phyloP scores from a whole-genome alignment of 73 alveolate species.

The Paramecium sonneborni region DNA sequence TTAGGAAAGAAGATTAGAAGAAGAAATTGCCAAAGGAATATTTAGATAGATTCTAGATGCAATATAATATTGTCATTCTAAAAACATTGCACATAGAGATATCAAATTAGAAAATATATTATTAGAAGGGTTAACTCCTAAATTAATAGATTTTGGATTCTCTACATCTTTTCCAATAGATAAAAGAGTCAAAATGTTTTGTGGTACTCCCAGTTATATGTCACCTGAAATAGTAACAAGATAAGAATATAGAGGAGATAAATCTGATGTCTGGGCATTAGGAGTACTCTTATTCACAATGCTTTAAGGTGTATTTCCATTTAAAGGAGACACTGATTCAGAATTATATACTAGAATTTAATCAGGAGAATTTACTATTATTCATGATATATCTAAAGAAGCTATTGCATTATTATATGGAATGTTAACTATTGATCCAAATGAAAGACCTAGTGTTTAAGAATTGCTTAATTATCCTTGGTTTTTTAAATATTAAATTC shows the following conservation, averaged over 20 bases:
- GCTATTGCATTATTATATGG: conserved; percentile 59
- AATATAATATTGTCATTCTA: conserved; percentile 74
- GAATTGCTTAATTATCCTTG: conserved; percentile 51
- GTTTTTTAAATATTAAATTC: not conserved
- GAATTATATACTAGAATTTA: conserved; percentile 70
- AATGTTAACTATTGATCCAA: conserved; percentile 70
- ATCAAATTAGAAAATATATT: conserved; percentile 88
- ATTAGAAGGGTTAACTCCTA: conserved; percentile 66
- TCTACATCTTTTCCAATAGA: conserved; percentile 76
- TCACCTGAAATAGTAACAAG: conserved; percentile 83
- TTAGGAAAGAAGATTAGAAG: not conserved
- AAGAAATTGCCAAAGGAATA: not conserved
- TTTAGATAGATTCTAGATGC: conserved; percentile 82
- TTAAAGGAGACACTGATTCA: conserved; percentile 69
- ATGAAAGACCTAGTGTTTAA: conserved; percentile 54
- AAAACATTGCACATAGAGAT: conserved; percentile 87
- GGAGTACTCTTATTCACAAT: conserved; percentile 74
- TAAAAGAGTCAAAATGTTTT: conserved; percentile 70
- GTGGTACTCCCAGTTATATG: conserved; percentile 88
- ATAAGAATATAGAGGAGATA: conserved; percentile 70
- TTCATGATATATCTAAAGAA: conserved; percentile 62
- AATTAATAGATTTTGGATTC: conserved; percentile 82
- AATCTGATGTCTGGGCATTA: conserved; percentile 85
- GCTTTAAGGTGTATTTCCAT: conserved; percentile 79
- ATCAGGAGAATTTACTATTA: conserved; percentile 58